Conservation (phyloP, 2,329 filamentous ascomycete species). For the Xylaria sp. region DNA sequence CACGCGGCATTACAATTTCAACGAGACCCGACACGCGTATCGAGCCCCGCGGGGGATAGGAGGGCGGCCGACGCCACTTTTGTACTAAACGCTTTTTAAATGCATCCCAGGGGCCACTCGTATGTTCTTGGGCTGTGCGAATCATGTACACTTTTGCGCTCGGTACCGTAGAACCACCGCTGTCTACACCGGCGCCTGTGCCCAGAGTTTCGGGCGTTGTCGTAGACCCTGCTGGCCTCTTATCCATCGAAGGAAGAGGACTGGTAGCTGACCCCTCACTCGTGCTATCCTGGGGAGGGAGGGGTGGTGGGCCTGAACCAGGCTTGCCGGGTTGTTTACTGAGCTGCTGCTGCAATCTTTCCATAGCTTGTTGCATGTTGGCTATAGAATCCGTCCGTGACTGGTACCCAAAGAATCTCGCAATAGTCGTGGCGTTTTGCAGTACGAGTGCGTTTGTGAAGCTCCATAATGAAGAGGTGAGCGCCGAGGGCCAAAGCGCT, state of each 20-base stretch:
- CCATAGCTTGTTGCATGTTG: constrained; percentile 40
- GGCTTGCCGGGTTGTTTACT: constrained; percentile 32
- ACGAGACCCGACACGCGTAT: constrained; percentile 61
- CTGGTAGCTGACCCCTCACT: constrained; percentile 32
- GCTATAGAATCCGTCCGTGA: constrained; percentile 29
- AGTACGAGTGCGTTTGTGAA: constrained; percentile 56
- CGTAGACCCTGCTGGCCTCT: constrained; percentile 29
- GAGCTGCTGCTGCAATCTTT: constrained; percentile 38
- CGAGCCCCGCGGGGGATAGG: constrained; percentile 56
- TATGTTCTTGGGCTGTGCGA: constrained; percentile 35
- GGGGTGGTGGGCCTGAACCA: constrained; percentile 17
- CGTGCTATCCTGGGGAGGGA: constrained; percentile 28
- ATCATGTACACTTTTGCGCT: constrained; percentile 42
- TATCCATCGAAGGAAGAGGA: constrained; percentile 31
- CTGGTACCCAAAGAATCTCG: constrained; percentile 53
- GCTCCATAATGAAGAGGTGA: constrained; percentile 57
- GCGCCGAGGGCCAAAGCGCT: constrained; percentile 59
- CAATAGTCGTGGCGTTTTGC: constrained; percentile 51
- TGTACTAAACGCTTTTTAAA: constrained; percentile 48
- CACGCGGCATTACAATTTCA: constrained; percentile 54
- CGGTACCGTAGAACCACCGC: constrained; percentile 23
- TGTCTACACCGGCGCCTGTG: constrained; percentile 21
- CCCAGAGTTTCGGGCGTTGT: constrained; percentile 29
- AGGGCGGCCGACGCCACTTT: constrained; percentile 53
- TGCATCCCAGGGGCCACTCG: constrained; percentile 40